Base-by-base conservation (phyloP, 2,329 filamentous ascomycete genomes). In the Aspergillus vadensis region DNA sequence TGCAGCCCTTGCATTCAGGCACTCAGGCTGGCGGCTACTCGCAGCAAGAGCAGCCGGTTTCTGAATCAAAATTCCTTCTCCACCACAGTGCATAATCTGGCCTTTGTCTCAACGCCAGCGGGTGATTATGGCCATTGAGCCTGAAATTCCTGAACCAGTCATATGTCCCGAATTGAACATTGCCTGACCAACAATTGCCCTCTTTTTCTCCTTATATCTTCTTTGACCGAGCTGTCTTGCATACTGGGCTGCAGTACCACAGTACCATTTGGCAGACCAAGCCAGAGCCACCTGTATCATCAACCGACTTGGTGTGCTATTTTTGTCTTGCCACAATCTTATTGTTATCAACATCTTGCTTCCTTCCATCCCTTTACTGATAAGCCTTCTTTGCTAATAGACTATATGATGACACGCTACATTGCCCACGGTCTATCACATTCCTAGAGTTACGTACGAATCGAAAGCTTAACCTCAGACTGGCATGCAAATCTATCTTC, bases 1-100 rank as follows among this genome's bases (percentile, higher is more conserved):
- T 49, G 47, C 47, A 21, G 47, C 47, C 47, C 47, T 50, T 27
- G 47, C 25, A 12, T 19, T 50, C 47, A 50, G 47, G 47, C 47
- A 50, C 15, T n/a, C 23, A 32, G 27, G 47, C n/a, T 32, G 47
- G n/a, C 47, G 25, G 47, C 47, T 50, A 32, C 27, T 27, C 25
- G 25, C 47, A 50, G 47, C 25, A 30, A 17, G 21, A 49, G 27
- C 44, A 23, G 47, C 47, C 25, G n/a, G 47, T 5, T 50, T 32
- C 47, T 50, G 8, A 27, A 17, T 10, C 47, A 49, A 27, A n/a
- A n/a, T n/a, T n/a, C n/a, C n/a, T n/a, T 50, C 47, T 17, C 15
- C 9, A 17, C 17, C 14, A 49, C 8, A 8, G 15, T 50, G 25
- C 47, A 17, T 25, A 27, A n/a, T n/a, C 44, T 15, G 21, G 8